Conservation (phyloP, 2,329 filamentous ascomycete genomes). For the Cytospora schulzeri region DNA sequence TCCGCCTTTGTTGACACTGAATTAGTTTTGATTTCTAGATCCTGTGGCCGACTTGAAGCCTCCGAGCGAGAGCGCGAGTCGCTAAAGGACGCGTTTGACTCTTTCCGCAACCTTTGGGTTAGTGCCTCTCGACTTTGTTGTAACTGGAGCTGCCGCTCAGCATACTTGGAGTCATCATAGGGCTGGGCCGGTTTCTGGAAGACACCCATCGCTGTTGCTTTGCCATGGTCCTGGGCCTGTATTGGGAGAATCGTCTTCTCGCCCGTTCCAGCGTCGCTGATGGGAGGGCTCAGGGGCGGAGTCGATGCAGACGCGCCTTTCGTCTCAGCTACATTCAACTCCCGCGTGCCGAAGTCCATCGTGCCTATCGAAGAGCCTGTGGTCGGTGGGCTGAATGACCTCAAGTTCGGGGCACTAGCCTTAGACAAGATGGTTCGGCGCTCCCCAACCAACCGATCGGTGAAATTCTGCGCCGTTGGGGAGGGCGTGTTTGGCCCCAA, state of each 20-base stretch:
- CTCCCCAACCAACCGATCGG: slow-evolving; percentile 47
- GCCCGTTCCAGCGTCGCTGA: slow-evolving; percentile 64
- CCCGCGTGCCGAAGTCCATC: slow-evolving; percentile 36
- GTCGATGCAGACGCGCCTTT: slow-evolving; percentile 38
- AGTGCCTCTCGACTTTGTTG: slow-evolving; percentile 73
- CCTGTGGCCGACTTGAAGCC: slow-evolving; percentile 45
- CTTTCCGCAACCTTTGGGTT: slow-evolving; percentile 47
- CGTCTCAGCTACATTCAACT: slow-evolving; percentile 40
- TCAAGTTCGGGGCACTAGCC: slow-evolving; percentile 70
- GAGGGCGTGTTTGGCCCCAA: slow-evolving; percentile 48
- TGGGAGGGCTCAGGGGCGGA: slow-evolving; percentile 61
- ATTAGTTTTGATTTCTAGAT: slow-evolving; percentile 36
- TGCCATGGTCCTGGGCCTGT: slow-evolving; percentile 76
- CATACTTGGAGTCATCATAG: slow-evolving; percentile 84
- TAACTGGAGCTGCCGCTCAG: slow-evolving; percentile 79
- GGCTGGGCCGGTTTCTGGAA: slow-evolving; percentile 71
- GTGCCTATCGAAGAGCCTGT: slow-evolving; percentile 42
- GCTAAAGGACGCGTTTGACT: slow-evolving; percentile 47
- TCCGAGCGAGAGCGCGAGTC: slow-evolving; percentile 49
- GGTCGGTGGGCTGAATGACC: slow-evolving; percentile 54
- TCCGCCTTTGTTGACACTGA: slow-evolving; percentile 34
- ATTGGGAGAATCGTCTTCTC: slow-evolving; percentile 67
- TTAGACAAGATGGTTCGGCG: slow-evolving; percentile 52
- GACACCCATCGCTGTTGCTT: slow-evolving; percentile 69
- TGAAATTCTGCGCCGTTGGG: slow-evolving; percentile 45